Base-by-base conservation (phyloP, 306 rosid genomes). In the Trifolium pratense region DNA sequence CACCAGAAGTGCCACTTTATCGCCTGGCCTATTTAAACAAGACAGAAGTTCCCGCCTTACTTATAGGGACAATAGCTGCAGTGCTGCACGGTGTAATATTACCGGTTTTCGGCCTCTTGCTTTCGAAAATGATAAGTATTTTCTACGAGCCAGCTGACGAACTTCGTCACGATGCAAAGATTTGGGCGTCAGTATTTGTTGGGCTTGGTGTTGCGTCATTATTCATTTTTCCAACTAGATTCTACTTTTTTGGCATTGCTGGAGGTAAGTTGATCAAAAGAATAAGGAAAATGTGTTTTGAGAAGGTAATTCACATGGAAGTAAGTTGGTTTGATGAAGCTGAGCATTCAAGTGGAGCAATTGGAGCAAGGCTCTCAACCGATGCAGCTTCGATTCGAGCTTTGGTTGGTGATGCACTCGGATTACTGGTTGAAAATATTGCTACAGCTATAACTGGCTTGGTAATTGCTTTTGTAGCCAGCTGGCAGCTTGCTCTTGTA, bases 261-360 rank as follows among this genome's bases (percentile, higher is more conserved):
- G 92, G 92, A 18, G 63, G 80, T 18, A 88, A 83, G 82, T 65
- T 88, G 75, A 75, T 88, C 60, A 65, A 66, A 57, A 79, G 92
- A 39, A 60, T 88, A 17, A 20, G 92, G 60, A 4, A 63, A 60
- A 75, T 79, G 78, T 83, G 88, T 60, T 88, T 86, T 21, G 87
- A 86, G 81, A 88, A 88, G 65, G 69, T 78, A 32, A 73, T 84
- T 78, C 79, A 75, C 36, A 86, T 85, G 89, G 92, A 88, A 71
- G 76, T 85, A 29, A 85, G 90, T 78, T 91, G 98, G 98, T 93
- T 93, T 42, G 98, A 93, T 18, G 85, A 88, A 57, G 23, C 80
- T 23, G 85, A 74, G 25, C 76, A 88, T 71, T 83, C 89, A 21
- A 83, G 88, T 37, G 89, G 88, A 58, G 79, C 83, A 21, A 57